Evolutionary conservation across 202 grass and related monocot genomes (phyloP).

Genomic region (Dendrocalamus latiflorus): DNA sequence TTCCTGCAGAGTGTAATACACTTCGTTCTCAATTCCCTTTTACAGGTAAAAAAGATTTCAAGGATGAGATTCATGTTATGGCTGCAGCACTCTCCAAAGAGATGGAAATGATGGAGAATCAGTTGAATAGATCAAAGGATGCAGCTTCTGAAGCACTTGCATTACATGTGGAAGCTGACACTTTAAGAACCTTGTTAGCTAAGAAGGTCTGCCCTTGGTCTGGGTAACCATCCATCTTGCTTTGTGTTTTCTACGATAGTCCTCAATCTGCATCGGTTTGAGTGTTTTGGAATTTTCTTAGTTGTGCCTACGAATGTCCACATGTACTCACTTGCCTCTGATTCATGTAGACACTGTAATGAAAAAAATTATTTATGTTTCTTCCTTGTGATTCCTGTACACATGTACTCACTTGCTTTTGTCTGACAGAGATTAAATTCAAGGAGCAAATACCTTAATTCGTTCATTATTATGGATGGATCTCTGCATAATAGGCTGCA

Average conservation of each 20-base stretch:
- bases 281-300: background rate
- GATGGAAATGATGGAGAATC: constrained; percentile 87
- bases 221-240: background rate
- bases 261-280: background rate
- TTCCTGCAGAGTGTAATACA: constrained; percentile 24
- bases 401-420: background rate
- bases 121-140: constrained; percentile 82
- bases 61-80: constrained; percentile 95
- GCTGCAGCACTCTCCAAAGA: constrained; percentile 78
- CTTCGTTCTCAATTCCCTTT: constrained; percentile 13
- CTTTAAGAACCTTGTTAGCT: constrained; percentile 56
- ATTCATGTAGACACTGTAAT: background rate
- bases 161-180: constrained; percentile 67
- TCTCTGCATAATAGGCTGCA: background rate
- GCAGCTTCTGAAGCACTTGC: constrained; percentile 62
- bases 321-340: background rate
- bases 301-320: background rate
- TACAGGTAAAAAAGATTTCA: constrained; percentile 91
- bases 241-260: background rate
- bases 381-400: background rate
- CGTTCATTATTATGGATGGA: background rate
- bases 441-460: background rate
- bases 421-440: background rate
- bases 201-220: constrained; percentile 49
- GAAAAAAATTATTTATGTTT: constrained; percentile 5